Conservation (phyloP, 2,329 filamentous ascomycete species). For the Trichoderma harzianum region DNA sequence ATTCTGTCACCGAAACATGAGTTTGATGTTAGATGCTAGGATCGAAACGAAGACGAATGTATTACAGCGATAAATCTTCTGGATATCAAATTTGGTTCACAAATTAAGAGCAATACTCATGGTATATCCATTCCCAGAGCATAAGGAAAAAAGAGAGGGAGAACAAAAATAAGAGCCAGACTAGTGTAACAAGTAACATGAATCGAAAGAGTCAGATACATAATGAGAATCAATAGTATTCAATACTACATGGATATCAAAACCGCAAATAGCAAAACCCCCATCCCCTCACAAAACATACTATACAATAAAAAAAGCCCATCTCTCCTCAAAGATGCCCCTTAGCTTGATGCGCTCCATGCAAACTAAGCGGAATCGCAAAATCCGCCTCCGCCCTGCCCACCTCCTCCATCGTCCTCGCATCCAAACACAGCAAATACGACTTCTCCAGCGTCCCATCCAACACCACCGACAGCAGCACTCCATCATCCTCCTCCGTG, state of each 20-base stretch:
- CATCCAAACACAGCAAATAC: slow-evolving; percentile 64
- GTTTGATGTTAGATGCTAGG: no score
- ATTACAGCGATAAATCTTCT: no score
- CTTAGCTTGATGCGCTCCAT: slow-evolving; percentile 48
- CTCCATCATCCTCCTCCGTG: slow-evolving; percentile 59
- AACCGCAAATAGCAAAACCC: neutral
- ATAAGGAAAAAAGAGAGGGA: no score
- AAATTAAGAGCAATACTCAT: no score
- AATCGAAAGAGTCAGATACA: neutral
- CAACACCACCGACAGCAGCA: slow-evolving; percentile 60
- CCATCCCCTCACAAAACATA: neutral
- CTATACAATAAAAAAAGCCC: neutral
- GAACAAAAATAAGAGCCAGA: no score
- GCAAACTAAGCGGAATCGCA: slow-evolving; percentile 62
- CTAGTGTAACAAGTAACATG: no score
- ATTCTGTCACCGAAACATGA: no score
- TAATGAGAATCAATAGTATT: neutral
- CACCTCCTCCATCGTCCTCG: slow-evolving; percentile 58
- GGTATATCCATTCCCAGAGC: no score
- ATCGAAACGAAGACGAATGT: no score
- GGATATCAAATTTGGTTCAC: no score
- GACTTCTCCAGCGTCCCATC: slow-evolving; percentile 57
- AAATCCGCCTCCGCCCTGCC: slow-evolving; percentile 62
- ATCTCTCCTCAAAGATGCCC: neutral
- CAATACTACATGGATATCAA: neutral